Conservation (phyloP, 257 asterid species). For the Handroanthus guayacan region DNA sequence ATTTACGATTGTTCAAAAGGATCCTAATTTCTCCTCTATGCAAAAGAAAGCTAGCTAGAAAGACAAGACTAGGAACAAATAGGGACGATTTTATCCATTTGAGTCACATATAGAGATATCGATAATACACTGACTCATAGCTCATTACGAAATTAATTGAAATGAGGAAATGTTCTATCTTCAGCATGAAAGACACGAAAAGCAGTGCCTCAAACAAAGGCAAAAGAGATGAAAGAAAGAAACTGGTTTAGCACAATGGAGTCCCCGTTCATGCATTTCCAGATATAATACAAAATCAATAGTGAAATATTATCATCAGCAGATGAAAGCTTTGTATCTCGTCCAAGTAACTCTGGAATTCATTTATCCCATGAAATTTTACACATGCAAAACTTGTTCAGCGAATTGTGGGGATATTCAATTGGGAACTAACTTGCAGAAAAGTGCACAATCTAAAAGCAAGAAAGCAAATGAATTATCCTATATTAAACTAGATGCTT, state of each 20-base stretch:
- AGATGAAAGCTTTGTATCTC: neutral
- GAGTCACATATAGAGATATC: no score
- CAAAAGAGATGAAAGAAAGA: neutral
- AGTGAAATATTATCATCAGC: neutral
- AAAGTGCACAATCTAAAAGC: neutral
- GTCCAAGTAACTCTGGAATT: neutral
- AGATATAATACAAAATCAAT: neutral
- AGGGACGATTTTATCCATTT: no score
- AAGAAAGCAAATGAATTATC: neutral
- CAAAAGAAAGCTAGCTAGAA: no score
- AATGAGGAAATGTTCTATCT: neutral
- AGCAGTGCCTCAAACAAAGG: neutral
- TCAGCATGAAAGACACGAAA: neutral
- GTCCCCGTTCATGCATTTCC: neutral
- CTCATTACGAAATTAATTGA: no score
- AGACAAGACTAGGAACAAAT: no score
- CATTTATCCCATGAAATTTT: constrained; percentile 16
- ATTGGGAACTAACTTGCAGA: neutral
- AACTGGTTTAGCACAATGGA: neutral
- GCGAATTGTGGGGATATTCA: constrained; percentile 6
- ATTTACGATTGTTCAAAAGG: no score
- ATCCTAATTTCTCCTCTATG: no score
- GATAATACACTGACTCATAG: no score
- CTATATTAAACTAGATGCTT: constrained; percentile 25
- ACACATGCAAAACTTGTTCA: constrained; percentile 24